Evolutionary conservation across 257 asterid species (phyloP), one percentile per base, ranked within the genome.

Genomic region (Solanum medicagineum): DNA sequence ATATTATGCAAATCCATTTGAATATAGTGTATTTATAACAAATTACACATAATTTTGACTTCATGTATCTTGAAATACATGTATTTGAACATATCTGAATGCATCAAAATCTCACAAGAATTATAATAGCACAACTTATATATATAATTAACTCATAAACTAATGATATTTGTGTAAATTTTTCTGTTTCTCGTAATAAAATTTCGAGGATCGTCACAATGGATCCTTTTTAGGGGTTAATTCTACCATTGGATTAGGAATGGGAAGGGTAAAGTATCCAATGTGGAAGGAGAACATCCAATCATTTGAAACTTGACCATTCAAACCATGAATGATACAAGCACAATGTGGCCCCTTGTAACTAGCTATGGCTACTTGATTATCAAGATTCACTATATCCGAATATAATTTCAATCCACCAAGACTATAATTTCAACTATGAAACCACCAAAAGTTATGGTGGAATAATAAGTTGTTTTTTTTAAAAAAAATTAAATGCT

Each of bases 231-330:
- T 29, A 29, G 40, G 75, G 26, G 51, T 8, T 36, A 36, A 36
- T 36, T 69, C 26, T 69, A 70, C 80, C 54, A 13, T 42, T 42
- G 29, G 20, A 40, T 70, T 70, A 24, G 24, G 24, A 75, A 26
- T 24, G 45, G 51, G 74, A 91, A 86, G 56, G 87, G 84, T 81
- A 40, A 83, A 92, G 98, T 63, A 95, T 95, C 98, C 98, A 74
- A 95, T 89, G 98, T 87, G 88, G 86, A 88, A 87, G 87, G 85
- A 89, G 94, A 90, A 92, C 91, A 60, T 26, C 91, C 94, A 89
- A 94, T 94, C 86, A 95, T 93, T 89, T 63, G 87, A 86, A 87
- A 86, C 91, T 94, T 95, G 98, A 95, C 97, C 98, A 83, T 94
- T 94, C 98, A 93, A 94, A 92, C 97, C 84, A 83, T 87, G 89